These are phyloP conservation scores for Chlorella sp. DNA, from an alignment of 139 green algal genomes.

Conservation along the genomic window DNA sequence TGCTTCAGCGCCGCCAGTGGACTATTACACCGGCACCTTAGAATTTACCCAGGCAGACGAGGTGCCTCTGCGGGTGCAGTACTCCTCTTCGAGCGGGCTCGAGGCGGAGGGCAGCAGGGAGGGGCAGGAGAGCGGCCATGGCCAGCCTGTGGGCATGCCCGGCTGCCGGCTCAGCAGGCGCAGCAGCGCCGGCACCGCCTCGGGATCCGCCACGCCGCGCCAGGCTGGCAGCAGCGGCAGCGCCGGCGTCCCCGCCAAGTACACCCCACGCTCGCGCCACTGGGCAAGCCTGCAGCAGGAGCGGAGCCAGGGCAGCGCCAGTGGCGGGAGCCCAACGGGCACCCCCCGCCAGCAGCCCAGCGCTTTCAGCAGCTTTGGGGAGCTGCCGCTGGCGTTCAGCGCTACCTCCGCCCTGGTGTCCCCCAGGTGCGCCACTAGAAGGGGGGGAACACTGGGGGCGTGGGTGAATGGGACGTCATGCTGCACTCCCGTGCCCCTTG, in stretches of 20 bases:
- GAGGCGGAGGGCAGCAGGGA: constrained; percentile 5
- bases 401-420: background rate
- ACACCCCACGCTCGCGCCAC: background rate
- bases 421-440: background rate
- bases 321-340: background rate
- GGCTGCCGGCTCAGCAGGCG: background rate
- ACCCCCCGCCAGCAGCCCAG: constrained; percentile 13
- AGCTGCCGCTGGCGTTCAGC: background rate
- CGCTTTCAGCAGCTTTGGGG: constrained; percentile 16
- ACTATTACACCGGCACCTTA: too few relatives aligned
- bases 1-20: background rate
- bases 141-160: background rate
- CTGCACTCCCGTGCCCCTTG: too few relatives aligned
- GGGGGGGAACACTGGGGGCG: background rate
- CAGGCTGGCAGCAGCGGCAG: background rate
- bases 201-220: background rate
- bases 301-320: background rate
- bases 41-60: background rate
- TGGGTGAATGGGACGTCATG: background rate
- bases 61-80: background rate
- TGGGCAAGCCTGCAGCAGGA: constrained; percentile 10
- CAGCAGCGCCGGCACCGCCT: background rate
- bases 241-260: background rate
- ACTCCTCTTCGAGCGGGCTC: background rate
- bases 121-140: background rate